A percentile compares a stretch with the other conserved stretches of the same genome.
Evolutionary conservation across 2,329 filamentous ascomycete genomes (phyloP).

Genomic region (Colletotrichum lini): DNA sequence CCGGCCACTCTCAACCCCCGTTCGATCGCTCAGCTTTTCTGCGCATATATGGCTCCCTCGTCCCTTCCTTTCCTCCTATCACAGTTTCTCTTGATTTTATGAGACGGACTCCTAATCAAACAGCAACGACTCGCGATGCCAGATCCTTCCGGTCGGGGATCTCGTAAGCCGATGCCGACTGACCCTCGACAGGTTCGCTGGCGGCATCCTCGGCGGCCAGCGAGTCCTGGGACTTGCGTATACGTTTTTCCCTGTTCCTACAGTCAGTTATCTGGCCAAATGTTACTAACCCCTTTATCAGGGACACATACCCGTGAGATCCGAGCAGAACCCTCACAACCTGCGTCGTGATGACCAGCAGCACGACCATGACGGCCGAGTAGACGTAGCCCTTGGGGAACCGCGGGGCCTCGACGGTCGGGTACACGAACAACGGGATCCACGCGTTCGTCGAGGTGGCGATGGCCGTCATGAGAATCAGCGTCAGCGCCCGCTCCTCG

Average conservation of each 20-base stretch:
- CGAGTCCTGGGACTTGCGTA: background rate
- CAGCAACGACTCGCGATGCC: background rate
- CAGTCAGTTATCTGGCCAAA: background rate
- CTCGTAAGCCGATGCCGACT: background rate
- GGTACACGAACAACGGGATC: constrained; percentile 67
- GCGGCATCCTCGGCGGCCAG: background rate
- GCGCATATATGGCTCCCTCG: background rate
- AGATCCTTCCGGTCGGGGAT: background rate
- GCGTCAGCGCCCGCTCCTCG: constrained; percentile 62
- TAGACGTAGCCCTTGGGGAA: constrained; percentile 60
- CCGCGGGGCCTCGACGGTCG: constrained; percentile 58
- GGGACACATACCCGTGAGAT: background rate
- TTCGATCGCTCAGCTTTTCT: too few relatives aligned
- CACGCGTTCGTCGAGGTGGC: constrained; percentile 70
- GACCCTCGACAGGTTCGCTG: background rate
- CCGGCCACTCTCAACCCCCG: background rate
- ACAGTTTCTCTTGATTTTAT: rapidly evolving
- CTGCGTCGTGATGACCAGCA: constrained; percentile 47
- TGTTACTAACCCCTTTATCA: background rate
- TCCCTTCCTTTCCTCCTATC: too few relatives aligned
- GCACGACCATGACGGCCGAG: constrained; percentile 52
- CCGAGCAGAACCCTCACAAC: constrained; percentile 43
- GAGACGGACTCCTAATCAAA: background rate
- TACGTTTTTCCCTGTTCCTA: background rate
- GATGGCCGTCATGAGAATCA: constrained; percentile 67